phyloP scores from a whole-genome alignment of 129 eudicot genomes.

The Mikania micrantha region DNA sequence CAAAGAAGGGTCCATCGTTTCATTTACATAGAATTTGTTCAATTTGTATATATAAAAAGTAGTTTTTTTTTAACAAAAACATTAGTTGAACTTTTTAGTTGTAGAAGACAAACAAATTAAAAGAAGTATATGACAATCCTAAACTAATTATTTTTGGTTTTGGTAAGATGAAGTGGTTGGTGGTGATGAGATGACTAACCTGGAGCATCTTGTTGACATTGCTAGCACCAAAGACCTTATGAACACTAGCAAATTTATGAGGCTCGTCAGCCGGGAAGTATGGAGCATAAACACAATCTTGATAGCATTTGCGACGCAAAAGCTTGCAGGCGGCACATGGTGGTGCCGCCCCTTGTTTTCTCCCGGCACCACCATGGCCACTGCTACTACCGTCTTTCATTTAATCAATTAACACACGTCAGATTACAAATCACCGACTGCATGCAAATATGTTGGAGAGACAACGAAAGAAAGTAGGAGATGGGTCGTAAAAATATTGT shows the following conservation, averaged over 20 bases:
- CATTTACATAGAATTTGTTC: no score
- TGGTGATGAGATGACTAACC: constrained; percentile 24
- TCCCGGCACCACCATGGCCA: constrained; percentile 23
- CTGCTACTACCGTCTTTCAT: constrained; percentile 48
- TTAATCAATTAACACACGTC: background rate
- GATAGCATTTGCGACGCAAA: constrained; percentile 65
- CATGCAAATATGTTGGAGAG: constrained; percentile 6
- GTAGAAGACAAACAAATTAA: no score
- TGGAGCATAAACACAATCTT: constrained; percentile 77
- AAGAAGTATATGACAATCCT: no score
- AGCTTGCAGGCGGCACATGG: constrained; percentile 92
- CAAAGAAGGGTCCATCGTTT: no score
- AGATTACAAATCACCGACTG: background rate
- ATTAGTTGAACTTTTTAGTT: no score
- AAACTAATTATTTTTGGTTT: no score
- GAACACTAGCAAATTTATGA: constrained; percentile 80
- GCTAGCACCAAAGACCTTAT: constrained; percentile 94
- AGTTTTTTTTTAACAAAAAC: no score
- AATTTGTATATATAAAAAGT: no score
- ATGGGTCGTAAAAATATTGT: constrained; percentile 37
- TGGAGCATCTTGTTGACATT: constrained; percentile 92
- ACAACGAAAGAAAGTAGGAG: constrained; percentile 11
- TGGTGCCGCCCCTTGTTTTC: constrained; percentile 72
- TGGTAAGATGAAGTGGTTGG: background rate
- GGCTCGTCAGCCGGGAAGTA: constrained; percentile 83